Conservation (phyloP, 192 early-diverging fungal genomes). For the Chytriomyces confervae region DNA sequence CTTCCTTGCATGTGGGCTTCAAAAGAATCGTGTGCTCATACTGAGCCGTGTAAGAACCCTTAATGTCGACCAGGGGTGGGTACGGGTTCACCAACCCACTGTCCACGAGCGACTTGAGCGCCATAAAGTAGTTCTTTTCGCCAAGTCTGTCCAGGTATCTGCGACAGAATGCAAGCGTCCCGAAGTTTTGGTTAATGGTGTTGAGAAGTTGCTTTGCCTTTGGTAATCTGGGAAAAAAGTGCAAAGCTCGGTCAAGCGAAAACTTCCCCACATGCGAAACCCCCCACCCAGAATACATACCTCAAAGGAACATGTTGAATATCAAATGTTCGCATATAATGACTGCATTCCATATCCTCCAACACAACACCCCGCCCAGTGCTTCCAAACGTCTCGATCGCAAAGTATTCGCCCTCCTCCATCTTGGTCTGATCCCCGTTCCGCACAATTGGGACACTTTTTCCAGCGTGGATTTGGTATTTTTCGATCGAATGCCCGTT, state of each 20-base stretch:
- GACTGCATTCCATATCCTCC: conserved; percentile 90
- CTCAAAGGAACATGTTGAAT: conserved; percentile 68
- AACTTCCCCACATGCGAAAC: not conserved
- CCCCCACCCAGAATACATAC: conserved; percentile 37
- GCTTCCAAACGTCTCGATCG: conserved; percentile 97
- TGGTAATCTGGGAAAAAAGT: conserved; percentile 56
- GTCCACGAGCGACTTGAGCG: conserved; percentile 85
- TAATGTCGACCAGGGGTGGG: conserved; percentile 85
- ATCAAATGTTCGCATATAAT: conserved; percentile 79
- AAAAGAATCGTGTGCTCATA: conserved; percentile 95
- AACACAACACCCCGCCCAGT: conserved; percentile 90
- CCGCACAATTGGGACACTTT: conserved; percentile 93
- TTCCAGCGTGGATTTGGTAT: conserved; percentile 93
- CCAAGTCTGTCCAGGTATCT: conserved; percentile 94
- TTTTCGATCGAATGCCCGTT: conserved; percentile 93
- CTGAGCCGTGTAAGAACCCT: conserved; percentile 93
- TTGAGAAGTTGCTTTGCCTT: conserved; percentile 76
- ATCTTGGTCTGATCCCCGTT: conserved; percentile 88
- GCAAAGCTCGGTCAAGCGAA: conserved; percentile 7
- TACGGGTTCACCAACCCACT: conserved; percentile 81
- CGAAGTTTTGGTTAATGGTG: conserved; percentile 89
- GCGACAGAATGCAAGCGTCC: conserved; percentile 93
- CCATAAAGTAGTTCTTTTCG: conserved; percentile 87
- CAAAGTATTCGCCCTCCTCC: conserved; percentile 94
- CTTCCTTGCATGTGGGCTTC: conserved; percentile 73